A percentile compares a stretch with the other conserved stretches of the same genome.
phyloP scores from a whole-genome alignment of 306 rosid genomes.

The Acacia confusa region DNA sequence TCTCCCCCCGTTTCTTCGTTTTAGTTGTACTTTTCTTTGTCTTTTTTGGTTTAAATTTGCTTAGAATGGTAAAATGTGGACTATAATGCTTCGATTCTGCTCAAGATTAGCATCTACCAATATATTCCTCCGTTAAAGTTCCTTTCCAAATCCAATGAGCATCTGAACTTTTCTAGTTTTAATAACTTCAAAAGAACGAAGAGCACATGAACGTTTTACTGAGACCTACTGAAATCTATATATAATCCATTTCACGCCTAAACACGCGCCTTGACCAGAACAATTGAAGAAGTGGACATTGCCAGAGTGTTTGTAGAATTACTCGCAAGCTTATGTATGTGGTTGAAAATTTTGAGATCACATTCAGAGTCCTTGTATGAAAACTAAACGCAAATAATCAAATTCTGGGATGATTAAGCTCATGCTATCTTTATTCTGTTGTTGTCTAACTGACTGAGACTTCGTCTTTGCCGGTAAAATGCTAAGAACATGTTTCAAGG shows the following conservation, averaged over 20 bases:
- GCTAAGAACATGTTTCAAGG: not conserved
- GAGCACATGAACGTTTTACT: not conserved
- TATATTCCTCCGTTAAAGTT: not conserved
- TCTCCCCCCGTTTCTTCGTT: slow-evolving; percentile 5
- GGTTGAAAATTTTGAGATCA: not conserved
- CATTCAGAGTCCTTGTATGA: not conserved
- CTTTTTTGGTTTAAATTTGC: not conserved
- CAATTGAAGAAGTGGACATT: not conserved
- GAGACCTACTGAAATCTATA: not conserved
- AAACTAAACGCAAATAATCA: not conserved
- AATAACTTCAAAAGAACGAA: not conserved
- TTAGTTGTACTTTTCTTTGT: not conserved
- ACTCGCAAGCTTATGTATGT: not conserved
- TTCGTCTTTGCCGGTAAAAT: not conserved
- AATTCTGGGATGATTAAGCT: not conserved
- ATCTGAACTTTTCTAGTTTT: not conserved
- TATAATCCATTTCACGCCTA: not conserved
- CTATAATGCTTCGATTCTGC: not conserved
- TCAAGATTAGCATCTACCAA: not conserved
- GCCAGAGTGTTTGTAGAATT: not conserved
- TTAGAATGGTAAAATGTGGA: not conserved
- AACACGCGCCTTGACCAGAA: not conserved
- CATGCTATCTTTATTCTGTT: not conserved
- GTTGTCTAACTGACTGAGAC: not conserved
- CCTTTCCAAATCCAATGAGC: not conserved